Evolutionary conservation across 768 basidiomycete species (phyloP).

Genomic region (Agaricus subrufescens): DNA sequence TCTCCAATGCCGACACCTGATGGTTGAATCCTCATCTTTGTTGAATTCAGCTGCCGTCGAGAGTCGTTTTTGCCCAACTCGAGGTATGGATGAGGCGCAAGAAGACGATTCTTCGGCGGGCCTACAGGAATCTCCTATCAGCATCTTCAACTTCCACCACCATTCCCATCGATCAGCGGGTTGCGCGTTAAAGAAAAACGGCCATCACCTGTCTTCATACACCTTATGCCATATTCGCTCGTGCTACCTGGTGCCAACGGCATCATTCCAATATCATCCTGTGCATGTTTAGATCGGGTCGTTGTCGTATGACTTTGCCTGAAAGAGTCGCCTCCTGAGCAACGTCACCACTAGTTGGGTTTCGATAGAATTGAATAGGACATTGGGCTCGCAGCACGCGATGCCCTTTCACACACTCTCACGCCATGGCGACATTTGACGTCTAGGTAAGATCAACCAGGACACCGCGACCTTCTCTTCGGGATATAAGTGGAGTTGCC

Average conservation of each 20-base stretch:
- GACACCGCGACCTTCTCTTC: not conserved
- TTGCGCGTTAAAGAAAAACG: not conserved
- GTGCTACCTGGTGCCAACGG: not conserved
- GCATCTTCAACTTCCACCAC: not conserved
- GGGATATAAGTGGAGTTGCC: not conserved
- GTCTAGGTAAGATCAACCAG: not conserved
- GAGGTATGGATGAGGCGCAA: not conserved
- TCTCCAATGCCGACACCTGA: not conserved
- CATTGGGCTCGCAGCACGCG: too few species aligned
- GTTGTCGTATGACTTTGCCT: not conserved
- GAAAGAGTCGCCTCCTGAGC: not conserved
- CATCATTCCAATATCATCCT: not conserved
- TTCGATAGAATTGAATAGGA: too few species aligned
- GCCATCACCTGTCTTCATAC: not conserved
- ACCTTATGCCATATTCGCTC: constrained; percentile 4
- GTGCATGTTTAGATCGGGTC: not conserved
- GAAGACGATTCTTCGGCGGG: not conserved
- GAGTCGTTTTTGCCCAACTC: not conserved
- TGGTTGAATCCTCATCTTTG: not conserved
- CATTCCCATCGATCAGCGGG: not conserved
- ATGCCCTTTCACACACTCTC: not conserved
- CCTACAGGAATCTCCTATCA: not conserved
- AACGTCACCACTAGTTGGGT: too few species aligned
- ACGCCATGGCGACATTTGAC: not conserved
- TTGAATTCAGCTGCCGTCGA: not conserved